Evolutionary conservation across 371 early-diverging fungal genomes (phyloP), one percentile per base, ranked within the genome.

Genomic region (Mucor racemosus): DNA sequence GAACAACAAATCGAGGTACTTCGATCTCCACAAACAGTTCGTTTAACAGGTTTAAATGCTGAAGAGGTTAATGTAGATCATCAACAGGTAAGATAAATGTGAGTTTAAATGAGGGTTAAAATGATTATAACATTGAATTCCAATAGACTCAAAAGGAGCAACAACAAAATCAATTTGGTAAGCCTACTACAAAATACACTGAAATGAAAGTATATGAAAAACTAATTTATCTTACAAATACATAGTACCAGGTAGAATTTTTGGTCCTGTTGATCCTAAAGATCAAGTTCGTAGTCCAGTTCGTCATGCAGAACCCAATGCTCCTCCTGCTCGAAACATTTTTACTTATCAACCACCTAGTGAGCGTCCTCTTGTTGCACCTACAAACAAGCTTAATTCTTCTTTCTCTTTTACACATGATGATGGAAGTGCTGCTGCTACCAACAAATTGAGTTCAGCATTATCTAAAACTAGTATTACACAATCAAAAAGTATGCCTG

Each of bases 341-440:
- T 82, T 82, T 39, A 71, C 82, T 10, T 82, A 79, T 40, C 64
- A 76, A 38, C 82, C 82, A 17, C 78, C 78, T 31, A 54, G 62
- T 17, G 60, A 65, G 38, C 64, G 72, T 46, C 78, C 76, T 15
- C 46, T 76, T 1, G 80, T 79, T 7, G 66, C 71, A 5, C 69
- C 77, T 35, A 74, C 78, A 15, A 71, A 75, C 11, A 73, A 75
- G 13, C 57, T 81, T 14, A 68, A 58, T 21, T 71, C 76, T 17
- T 63, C 69, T 14, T 75, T 81, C 21, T 60, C 59, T 11, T 76
- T 78, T 21, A 67, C 66, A 6, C 72, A 77, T 13, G 74, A 69
- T 58, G 78, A 74, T 15, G 66, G 65, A 15, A 39, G 48, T 31
- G 19, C 21, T 33, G 38, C 38, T 26, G 35, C 34, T 26, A 8